Evolutionary conservation across 192 early-diverging fungal species (phyloP), one percentile per base, ranked within the genome.

Genomic region (Coemansia sp.): DNA sequence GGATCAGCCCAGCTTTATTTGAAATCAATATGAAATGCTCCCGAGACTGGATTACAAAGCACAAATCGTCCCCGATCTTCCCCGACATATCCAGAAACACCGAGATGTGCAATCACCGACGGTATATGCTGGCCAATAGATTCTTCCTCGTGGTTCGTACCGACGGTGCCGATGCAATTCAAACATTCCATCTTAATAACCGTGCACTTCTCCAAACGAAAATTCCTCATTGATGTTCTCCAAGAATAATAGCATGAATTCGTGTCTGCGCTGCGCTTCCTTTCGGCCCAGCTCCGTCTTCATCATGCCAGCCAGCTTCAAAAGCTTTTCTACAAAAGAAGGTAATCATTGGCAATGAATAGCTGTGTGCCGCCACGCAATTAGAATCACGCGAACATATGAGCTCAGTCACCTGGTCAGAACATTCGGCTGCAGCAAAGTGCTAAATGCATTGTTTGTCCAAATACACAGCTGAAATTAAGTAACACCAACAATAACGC

Each of bases 271-370:
- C 60, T 81, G 57, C 4, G 87, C 90, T 82, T 89, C 85, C 55
- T 70, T 62, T 46, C 75, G 60, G 0, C 85, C 90, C 16, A 57
- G 55, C 5, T 76, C 53, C 2, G 90, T 92, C 68, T 88, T 85
- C 88, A 92, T 89, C 87, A 88, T 88, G 23, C 69, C 68, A 48
- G 81, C 81, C 16, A 92, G 75, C 36, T 78, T 73, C 36, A 90
- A 83, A 16, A 92, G 78, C 76, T 92, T 92, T 33, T 92, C 90
- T 87, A 78, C 48, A 68, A 39, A 38, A 20, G 11, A 52, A 18
- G 41, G 12, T 23, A 21, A 16, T 63, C 43, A 10, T 7, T 39
- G 24, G 4, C 23, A 44, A 39, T 57, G 11, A 34, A 9, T 38
- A 53, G 18, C 55, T 57, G 23, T 46, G 3, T 24, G 44, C 44